Evolutionary conservation across 352 stramenopile genomes (phyloP).

Genomic region (Paralagenidium karlingii): DNA sequence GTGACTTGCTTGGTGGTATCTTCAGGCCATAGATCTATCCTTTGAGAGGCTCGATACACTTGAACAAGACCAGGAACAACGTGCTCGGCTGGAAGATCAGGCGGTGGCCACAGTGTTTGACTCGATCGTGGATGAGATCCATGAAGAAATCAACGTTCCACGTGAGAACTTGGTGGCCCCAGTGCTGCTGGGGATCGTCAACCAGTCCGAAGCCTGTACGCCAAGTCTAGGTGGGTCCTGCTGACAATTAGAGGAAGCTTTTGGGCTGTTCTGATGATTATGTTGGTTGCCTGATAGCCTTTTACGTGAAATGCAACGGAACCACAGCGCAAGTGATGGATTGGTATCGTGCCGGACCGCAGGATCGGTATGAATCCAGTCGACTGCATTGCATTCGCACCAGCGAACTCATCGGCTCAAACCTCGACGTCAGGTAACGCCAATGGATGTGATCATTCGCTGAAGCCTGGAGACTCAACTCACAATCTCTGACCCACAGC

Average conservation of each 20-base stretch:
- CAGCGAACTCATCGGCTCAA: no score
- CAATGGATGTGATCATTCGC: no score
- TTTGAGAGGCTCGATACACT: conserved; percentile 12
- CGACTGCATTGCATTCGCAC: no score
- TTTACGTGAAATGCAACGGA: conserved; percentile 29
- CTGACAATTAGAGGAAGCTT: background rate
- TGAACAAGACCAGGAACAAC: conserved; percentile 5
- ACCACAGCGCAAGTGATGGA: conserved; percentile 18
- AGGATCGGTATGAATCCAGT: conserved; percentile 36
- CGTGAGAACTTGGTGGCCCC: conserved; percentile 19
- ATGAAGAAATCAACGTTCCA: conserved; percentile 68
- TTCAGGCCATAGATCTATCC: conserved; percentile 18
- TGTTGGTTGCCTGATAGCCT: conserved; percentile 16
- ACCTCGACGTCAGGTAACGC: no score
- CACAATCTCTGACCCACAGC: no score
- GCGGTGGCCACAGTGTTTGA: conserved; percentile 37
- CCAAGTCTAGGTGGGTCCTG: conserved; percentile 50
- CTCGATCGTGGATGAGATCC: conserved; percentile 59
- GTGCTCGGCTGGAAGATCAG: conserved; percentile 11
- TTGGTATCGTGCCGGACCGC: conserved; percentile 25
- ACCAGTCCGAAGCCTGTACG: conserved; percentile 51
- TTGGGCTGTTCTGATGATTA: background rate
- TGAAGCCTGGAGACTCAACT: no score
- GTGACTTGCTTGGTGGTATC: background rate
- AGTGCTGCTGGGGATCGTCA: conserved; percentile 52